phyloP scores from a whole-genome alignment of 495 filamentous ascomycete genomes.

The Apodospora peruviana region DNA sequence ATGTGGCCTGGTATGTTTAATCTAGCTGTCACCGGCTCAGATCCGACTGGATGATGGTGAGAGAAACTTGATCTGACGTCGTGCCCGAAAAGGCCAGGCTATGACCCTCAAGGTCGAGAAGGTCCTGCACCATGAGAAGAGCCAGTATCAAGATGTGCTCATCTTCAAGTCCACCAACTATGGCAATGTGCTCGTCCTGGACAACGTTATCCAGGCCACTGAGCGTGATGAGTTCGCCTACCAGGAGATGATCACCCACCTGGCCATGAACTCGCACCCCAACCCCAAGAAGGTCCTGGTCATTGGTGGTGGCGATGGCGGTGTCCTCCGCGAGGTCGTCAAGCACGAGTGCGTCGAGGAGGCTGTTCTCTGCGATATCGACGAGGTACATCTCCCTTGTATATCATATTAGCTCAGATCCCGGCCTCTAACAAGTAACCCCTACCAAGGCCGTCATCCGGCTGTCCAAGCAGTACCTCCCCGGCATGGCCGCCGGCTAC shows the following conservation, averaged over 20 bases:
- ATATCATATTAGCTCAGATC: background rate
- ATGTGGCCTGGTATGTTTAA: slow-evolving; percentile 80
- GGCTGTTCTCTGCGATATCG: slow-evolving; percentile 95
- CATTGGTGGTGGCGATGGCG: slow-evolving; percentile 94
- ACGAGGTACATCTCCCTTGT: slow-evolving; percentile 61
- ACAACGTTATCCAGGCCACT: slow-evolving; percentile 98
- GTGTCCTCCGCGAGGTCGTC: slow-evolving; percentile 94
- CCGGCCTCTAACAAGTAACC: slow-evolving; percentile 5
- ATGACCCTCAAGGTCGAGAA: slow-evolving; percentile 98
- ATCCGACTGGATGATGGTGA: background rate
- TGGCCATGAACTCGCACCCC: slow-evolving; percentile 97
- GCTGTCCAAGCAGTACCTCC: slow-evolving; percentile 96
- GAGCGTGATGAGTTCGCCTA: slow-evolving; percentile 99
- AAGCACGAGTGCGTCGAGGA: slow-evolving; percentile 94
- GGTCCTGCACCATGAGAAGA: slow-evolving; percentile 97
- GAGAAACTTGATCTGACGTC: background rate
- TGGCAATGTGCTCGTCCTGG: slow-evolving; percentile 93
- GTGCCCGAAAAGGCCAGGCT: slow-evolving; percentile 60
- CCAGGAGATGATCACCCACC: slow-evolving; percentile 99
- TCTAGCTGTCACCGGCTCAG: background rate
- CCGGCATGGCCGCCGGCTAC: slow-evolving; percentile 88
- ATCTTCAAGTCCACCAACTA: slow-evolving; percentile 97
- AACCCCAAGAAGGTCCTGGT: slow-evolving; percentile 97
- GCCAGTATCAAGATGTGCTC: slow-evolving; percentile 96
- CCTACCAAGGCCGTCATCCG: slow-evolving; percentile 79